These are phyloP conservation scores for Mycena amicta DNA, from an alignment of 768 basidiomycete genomes.

Conservation along the genomic window DNA sequence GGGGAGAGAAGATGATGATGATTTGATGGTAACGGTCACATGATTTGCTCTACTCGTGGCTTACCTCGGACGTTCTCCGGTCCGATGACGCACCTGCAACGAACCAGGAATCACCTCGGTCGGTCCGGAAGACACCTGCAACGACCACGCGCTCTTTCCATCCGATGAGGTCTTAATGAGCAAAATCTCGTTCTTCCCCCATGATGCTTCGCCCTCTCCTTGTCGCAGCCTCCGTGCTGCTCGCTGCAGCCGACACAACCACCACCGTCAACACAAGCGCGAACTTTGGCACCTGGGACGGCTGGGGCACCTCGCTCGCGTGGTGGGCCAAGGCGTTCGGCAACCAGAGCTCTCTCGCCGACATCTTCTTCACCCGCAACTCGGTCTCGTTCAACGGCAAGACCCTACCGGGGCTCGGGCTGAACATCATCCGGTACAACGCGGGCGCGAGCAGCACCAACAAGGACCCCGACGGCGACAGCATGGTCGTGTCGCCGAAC, in stretches of 20 bases:
- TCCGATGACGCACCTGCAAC: neutral
- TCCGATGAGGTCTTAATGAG: neutral
- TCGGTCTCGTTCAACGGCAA: conserved; percentile 17
- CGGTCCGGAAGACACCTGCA: neutral
- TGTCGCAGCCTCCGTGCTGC: neutral
- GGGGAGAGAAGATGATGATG: conserved; percentile 3
- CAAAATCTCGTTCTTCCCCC: neutral
- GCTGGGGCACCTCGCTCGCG: conserved; percentile 23
- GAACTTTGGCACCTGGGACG: conserved; percentile 23
- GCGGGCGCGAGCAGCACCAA: conserved; percentile 19
- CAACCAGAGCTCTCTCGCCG: conserved; percentile 13
- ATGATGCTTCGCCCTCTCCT: neutral
- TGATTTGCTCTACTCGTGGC: neutral
- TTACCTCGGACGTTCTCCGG: neutral
- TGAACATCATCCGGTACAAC: conserved; percentile 22
- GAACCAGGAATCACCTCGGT: neutral
- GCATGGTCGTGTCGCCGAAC: conserved; percentile 16
- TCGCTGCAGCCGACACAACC: conserved; percentile 6
- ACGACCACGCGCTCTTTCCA: neutral
- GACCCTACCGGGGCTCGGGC: conserved; percentile 16
- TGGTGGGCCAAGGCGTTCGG: conserved; percentile 26
- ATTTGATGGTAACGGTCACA: neutral
- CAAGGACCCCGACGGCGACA: conserved; percentile 19
- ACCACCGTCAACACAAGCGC: conserved; percentile 15
- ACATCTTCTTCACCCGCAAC: conserved; percentile 23